Percentiles rank a stretch among this genome's conserved stretches.
Conservation (phyloP, 2,329 filamentous ascomycete species). For the Stagonosporopsis chrysanthemi region DNA sequence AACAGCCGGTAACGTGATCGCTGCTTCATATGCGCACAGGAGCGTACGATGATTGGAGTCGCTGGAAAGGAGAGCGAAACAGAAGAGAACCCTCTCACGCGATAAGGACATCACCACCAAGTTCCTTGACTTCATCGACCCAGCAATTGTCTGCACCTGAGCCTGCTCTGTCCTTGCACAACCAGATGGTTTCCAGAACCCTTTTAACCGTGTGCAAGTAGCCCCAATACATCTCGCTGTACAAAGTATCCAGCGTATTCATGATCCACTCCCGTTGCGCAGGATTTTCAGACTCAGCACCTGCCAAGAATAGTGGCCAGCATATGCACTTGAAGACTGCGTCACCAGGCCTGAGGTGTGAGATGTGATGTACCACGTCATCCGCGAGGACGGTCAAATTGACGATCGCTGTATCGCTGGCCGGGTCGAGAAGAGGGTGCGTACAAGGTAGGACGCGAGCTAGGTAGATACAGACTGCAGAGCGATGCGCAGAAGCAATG, state of each 20-base stretch:
- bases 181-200: constrained; percentile 48
- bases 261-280: constrained; percentile 61
- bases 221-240: constrained; percentile 49
- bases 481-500: constrained; percentile 49
- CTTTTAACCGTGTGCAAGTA: constrained; percentile 47
- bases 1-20: background rate
- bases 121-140: constrained; percentile 44
- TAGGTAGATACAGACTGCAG: constrained; percentile 52
- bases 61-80: background rate
- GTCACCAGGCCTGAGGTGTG: constrained; percentile 57
- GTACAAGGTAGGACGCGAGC: constrained; percentile 43
- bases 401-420: constrained; percentile 47
- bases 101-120: constrained; percentile 45
- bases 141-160: constrained; percentile 40
- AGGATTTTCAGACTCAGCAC: constrained; percentile 61
- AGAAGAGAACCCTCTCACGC: constrained; percentile 24
- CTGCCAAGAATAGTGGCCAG: constrained; percentile 67
- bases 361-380: constrained; percentile 62
- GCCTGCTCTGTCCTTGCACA: constrained; percentile 34
- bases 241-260: constrained; percentile 51
- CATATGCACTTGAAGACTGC: constrained; percentile 66
- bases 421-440: constrained; percentile 50
- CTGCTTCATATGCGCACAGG: background rate
- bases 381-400: constrained; percentile 52
- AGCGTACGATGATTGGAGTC: background rate